phyloP scores from a whole-genome alignment of 2,329 filamentous ascomycete genomes.

The Exutisphaerella laricina region DNA sequence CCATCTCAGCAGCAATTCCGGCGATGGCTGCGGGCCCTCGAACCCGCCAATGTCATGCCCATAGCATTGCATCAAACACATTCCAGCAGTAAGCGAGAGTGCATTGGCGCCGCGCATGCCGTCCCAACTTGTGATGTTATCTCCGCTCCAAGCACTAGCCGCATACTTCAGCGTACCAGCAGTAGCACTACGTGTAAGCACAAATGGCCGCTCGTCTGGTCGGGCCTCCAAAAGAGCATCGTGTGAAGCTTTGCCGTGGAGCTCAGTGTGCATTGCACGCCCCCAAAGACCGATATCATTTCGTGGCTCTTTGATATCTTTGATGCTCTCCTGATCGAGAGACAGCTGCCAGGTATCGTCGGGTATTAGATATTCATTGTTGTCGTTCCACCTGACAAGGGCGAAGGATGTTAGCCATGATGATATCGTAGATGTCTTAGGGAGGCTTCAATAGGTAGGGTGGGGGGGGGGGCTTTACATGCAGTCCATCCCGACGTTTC shows the following conservation, averaged over 20 bases:
- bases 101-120: slow-evolving; percentile 68
- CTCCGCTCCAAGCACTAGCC: slow-evolving; percentile 67
- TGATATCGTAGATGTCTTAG: no score
- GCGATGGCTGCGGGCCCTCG: slow-evolving; percentile 65
- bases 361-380: slow-evolving; percentile 67
- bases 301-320: slow-evolving; percentile 31
- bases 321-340: slow-evolving; percentile 42
- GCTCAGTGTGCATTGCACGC: slow-evolving; percentile 61
- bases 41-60: slow-evolving; percentile 73
- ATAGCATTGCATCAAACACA: slow-evolving; percentile 58
- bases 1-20: slow-evolving; percentile 67
- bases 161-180: slow-evolving; percentile 65
- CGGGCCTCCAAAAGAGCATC: slow-evolving; percentile 57
- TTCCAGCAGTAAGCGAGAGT: slow-evolving; percentile 60
- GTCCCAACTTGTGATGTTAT: slow-evolving; percentile 69
- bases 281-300: slow-evolving; percentile 63
- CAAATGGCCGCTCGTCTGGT: slow-evolving; percentile 58
- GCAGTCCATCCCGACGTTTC: slow-evolving; percentile 60
- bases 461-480: no score
- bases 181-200: slow-evolving; percentile 65
- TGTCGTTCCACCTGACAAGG: slow-evolving; percentile 84
- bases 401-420: no score
- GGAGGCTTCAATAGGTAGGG: no score
- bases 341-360: slow-evolving; percentile 61
- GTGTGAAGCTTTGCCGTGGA: slow-evolving; percentile 65